Base-by-base conservation (phyloP, 768 basidiomycete species). In the Pleurotus djamor region DNA sequence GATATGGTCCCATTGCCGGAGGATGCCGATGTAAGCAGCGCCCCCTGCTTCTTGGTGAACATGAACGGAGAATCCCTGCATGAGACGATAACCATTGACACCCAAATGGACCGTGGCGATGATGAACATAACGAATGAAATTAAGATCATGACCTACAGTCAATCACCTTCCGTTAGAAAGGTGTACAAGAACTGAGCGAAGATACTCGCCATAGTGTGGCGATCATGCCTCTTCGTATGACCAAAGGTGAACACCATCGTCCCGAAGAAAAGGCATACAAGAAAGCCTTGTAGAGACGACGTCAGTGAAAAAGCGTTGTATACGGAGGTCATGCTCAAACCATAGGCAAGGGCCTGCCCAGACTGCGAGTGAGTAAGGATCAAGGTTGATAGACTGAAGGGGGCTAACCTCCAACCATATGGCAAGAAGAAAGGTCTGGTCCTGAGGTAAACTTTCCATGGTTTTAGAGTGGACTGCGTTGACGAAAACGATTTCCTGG, bases 1-100 rank as follows among this genome's bases (percentile, higher is more conserved):
- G 32, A 67, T 60, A 33, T 66, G 65, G 34, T 64, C 48, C 66
- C 66, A 67, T 17, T 17, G n/a, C 32, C 54, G 28, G n/a, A 67
- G 41, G 10, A 51, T 44, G n/a, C 61, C 63, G 5, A 67, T 17
- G 41, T 61, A 67, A 1, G 48, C 58, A 2, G 61, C 61, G n/a
- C 65, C 59, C 12, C 65, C 66, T 2, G 63, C 66, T 9, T 37
- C 58, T 14, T 45, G 44, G 0, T 10, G 10, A 0, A 49, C 47
- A 57, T 61, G 52, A 4, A 59, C 58, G 5, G 61, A 51, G 47
- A 59, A 67, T 1, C 65, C 66, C 14, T 43, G 45, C 43, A 67
- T 21, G 14, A 63, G 12, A 1, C 66, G 60, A 44, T 48, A 63
- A 4, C 57, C 48, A 43, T 65, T 66, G 32, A 65, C 60, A 28